phyloP scores from a whole-genome alignment of 257 asterid genomes.

The Jaltomata sinuosa region DNA sequence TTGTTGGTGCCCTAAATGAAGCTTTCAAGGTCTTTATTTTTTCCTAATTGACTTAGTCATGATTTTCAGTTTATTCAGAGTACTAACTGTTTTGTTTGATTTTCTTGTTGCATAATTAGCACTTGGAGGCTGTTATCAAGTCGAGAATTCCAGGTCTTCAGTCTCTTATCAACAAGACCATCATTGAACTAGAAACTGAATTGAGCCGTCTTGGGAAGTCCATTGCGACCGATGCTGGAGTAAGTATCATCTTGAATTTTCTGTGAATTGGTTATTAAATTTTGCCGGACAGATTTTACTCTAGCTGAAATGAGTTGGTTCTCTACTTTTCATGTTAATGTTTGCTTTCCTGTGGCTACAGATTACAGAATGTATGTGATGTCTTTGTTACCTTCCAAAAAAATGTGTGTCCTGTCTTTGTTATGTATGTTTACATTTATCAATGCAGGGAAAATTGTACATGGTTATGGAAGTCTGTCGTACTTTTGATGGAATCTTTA shows the following conservation, averaged over 20 bases:
- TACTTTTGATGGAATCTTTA: constrained; percentile 82
- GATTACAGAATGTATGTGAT: background rate
- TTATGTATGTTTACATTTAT: constrained; percentile 6
- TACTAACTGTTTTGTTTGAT: background rate
- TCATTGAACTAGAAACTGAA: constrained; percentile 82
- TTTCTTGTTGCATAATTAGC: constrained; percentile 37
- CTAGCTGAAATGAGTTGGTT: background rate
- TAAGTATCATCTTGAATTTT: constrained; percentile 27
- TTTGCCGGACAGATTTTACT: background rate
- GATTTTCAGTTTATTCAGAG: background rate
- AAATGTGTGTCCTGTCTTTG: background rate
- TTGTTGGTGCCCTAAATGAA: background rate
- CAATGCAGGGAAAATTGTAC: constrained; percentile 84
- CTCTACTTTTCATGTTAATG: background rate
- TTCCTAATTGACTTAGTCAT: background rate
- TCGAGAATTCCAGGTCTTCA: constrained; percentile 99
- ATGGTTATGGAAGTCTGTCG: constrained; percentile 98
- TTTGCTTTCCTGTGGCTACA: background rate
- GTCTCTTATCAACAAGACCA: constrained; percentile 88
- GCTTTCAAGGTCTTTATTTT: background rate
- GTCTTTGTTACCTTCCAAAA: background rate
- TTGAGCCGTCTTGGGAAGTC: constrained; percentile 93
- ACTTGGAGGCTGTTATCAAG: constrained; percentile 94
- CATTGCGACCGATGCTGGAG: constrained; percentile 96
- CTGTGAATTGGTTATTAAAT: background rate